A percentile compares a stretch with the other conserved stretches of the same genome.
Evolutionary conservation across 139 green algal species (phyloP).

Genomic region (Nannochloris sp.): DNA sequence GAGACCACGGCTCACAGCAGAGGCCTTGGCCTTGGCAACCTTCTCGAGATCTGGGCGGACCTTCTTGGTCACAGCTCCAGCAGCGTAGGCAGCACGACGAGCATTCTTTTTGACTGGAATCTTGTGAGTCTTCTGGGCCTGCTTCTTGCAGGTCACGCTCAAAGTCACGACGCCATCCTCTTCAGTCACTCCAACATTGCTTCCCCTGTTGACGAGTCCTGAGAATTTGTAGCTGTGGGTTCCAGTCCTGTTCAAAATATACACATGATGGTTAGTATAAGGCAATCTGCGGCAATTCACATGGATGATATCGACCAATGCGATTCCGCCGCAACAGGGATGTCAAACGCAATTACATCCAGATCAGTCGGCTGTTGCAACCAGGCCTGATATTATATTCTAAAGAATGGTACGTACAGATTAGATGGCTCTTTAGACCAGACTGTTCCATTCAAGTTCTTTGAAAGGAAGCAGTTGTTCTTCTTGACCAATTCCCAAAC

Average conservation of each 20-base stretch:
- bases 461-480: constrained; percentile 57
- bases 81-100: constrained; percentile 17
- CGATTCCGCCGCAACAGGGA: neutral
- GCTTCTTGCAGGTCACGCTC: constrained; percentile 24
- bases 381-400: neutral
- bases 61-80: constrained; percentile 2
- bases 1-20: neutral
- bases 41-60: constrained; percentile 39
- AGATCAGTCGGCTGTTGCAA: neutral
- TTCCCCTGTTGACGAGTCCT: constrained; percentile 32
- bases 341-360: neutral
- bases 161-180: constrained; percentile 30
- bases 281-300: neutral
- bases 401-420: constrained; percentile 3
- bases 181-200: constrained; percentile 19
- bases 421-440: constrained; percentile 8
- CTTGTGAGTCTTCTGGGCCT: constrained; percentile 15
- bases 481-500: constrained; percentile 59
- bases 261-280: neutral
- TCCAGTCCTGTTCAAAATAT: constrained; percentile 34
- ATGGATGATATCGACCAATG: neutral
- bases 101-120: constrained; percentile 37
- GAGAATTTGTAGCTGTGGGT: constrained; percentile 74
- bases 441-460: constrained; percentile 19
- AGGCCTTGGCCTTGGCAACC: neutral